These are phyloP conservation scores for Aspergillus affinis DNA, from an alignment of 495 filamentous ascomycete species.

Conservation along the genomic window DNA sequence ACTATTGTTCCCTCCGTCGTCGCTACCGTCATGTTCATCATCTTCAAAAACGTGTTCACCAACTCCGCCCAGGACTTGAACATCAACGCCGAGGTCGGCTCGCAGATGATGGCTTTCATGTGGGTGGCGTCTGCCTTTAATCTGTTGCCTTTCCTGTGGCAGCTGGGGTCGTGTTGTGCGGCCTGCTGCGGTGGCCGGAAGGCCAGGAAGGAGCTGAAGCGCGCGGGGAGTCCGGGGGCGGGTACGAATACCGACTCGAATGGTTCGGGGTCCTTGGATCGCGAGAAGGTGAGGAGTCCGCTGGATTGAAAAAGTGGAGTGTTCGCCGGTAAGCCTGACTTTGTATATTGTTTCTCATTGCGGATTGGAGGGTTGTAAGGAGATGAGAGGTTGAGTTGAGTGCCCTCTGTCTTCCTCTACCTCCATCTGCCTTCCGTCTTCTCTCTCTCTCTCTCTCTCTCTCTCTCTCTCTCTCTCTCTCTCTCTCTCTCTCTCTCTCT, in stretches of 20 bases:
- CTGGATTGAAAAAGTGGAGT: too few species aligned
- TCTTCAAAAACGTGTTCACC: slow-evolving; percentile 70
- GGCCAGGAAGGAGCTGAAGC: slow-evolving; percentile 40
- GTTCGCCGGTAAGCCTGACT: neutral
- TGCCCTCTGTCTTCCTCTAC: too few species aligned
- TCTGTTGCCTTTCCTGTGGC: slow-evolving; percentile 66
- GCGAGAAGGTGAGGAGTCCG: slow-evolving; percentile 7
- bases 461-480: too few species aligned
- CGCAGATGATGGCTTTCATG: slow-evolving; percentile 83
- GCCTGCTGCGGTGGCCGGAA: slow-evolving; percentile 46
- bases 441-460: too few species aligned
- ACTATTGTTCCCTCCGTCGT: slow-evolving; percentile 69
- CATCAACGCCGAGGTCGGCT: slow-evolving; percentile 68
- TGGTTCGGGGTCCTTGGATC: neutral
- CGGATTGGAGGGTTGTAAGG: too few species aligned
- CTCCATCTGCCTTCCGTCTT: too few species aligned
- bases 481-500: too few species aligned
- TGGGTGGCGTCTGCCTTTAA: slow-evolving; percentile 74
- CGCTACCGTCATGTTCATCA: slow-evolving; percentile 76
- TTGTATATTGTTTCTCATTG: neutral
- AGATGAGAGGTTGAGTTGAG: too few species aligned
- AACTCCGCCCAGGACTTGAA: slow-evolving; percentile 65
- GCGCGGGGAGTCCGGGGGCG: slow-evolving; percentile 22
- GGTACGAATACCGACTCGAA: slow-evolving; percentile 5
- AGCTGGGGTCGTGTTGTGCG: slow-evolving; percentile 68